A percentile compares a stretch with the other conserved stretches of the same genome.
phyloP scores from a whole-genome alignment of 768 basidiomycete species.

The Lentinus tigrinus region DNA sequence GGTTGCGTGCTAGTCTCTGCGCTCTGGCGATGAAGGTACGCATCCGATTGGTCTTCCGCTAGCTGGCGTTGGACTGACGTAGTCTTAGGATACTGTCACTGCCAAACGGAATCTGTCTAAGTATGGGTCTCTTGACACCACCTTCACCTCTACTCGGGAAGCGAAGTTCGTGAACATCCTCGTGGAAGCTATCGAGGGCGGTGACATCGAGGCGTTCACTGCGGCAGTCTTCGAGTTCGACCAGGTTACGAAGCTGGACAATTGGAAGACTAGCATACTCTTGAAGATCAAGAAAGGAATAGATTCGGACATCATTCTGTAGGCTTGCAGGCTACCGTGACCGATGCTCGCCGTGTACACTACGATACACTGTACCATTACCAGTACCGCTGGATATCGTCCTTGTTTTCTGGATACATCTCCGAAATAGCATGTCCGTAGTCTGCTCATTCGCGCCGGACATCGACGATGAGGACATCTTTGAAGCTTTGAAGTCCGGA shows the following conservation, averaged over 20 bases:
- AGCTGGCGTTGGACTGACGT: not conserved
- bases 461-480: no score
- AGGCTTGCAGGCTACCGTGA: conserved; percentile 11
- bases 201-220: conserved; percentile 74
- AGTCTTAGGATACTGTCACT: conserved; percentile 73
- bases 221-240: conserved; percentile 90
- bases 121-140: conserved; percentile 80
- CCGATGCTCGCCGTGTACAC: not conserved
- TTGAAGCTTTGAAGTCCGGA: not conserved
- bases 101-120: conserved; percentile 75
- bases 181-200: conserved; percentile 72
- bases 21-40: conserved; percentile 84
- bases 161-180: conserved; percentile 82
- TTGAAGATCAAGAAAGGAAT: conserved; percentile 87
- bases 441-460: no score
- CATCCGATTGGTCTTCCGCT: not conserved
- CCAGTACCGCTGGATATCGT: not conserved
- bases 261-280: conserved; percentile 92
- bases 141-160: conserved; percentile 88
- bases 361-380: conserved; percentile 7
- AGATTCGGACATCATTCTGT: conserved; percentile 48
- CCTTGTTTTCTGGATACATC: no score
- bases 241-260: conserved; percentile 88
- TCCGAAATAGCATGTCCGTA: no score
- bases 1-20: conserved; percentile 85